Evolutionary conservation across 768 basidiomycete species (phyloP), one percentile per base, ranked within the genome.

Genomic region (Termitomyces sp.): DNA sequence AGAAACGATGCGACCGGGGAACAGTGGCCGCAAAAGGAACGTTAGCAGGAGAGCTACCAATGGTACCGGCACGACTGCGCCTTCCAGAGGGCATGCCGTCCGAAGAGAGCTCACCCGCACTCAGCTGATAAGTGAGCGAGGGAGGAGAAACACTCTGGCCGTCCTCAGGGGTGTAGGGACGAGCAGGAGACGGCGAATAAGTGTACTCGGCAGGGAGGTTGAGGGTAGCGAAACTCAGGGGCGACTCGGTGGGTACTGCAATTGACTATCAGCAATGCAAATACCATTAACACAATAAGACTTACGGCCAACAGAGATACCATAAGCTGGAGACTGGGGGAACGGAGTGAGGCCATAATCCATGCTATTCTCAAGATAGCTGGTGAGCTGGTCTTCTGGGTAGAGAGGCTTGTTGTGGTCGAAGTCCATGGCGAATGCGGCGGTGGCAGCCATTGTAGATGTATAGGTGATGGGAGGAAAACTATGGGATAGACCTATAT

Each of bases 1-100:
- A 89, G 78, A 82, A 91, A 61, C 89, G 88, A 64, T 86, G 86
- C 46, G 88, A 88, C 60, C 88, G 77, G 27, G 86, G 87, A 39
- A 88, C 81, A 31, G 84, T 76, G 25, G 88, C 79, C 59, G 72
- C 73, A 65, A 79, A 81, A 33, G 85, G 72, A 33, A 80, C 75
- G 59, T 55, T 56, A 23, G 70, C 68, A 50, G 83, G 82, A 56
- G 82, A 83, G 64, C 84, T 85, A 67, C 86, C 85, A 15, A 12
- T 31, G 16, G 50, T 51, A 2, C 29, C 22, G 3, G 50, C 50
- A 56, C 89, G 87, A 67, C 86, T 86, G 64, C 81, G 81, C 50
- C 83, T 74, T 64, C 79, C 82, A 54, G 87, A 84, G 60, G 78
- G 71, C 50, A 82, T 73, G 57, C 85, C 80, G 64, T 90, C 89